Conservation (phyloP, 495 filamentous ascomycete species). For the Talaromyces wortmannii region DNA sequence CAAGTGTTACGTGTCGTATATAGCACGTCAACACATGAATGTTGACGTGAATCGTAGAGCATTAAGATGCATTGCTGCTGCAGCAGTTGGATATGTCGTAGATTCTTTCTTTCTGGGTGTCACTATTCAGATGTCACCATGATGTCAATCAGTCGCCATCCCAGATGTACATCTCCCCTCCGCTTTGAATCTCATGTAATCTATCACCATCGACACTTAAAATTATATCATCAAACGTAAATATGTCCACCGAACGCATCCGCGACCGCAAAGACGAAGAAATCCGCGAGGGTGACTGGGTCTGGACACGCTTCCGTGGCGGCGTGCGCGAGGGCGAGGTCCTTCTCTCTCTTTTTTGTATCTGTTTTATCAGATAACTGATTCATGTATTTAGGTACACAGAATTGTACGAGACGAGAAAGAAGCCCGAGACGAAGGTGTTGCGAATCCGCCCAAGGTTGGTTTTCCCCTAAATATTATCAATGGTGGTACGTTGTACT, state of each 20-base stretch:
- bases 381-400: constrained; percentile 7
- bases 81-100: no score
- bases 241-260: constrained; percentile 9
- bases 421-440: constrained; percentile 9
- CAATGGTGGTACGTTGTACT: background rate
- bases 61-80: no score
- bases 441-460: constrained; percentile 15
- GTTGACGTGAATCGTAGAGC: no score
- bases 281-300: constrained; percentile 12
- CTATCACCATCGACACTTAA: no score
- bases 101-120: no score
- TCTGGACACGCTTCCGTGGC: constrained; percentile 11
- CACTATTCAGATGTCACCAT: no score
- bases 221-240: background rate
- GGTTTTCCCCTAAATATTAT: background rate
- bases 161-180: background rate
- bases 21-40: no score
- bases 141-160: background rate
- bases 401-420: constrained; percentile 14
- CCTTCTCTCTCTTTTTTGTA: background rate
- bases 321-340: constrained; percentile 16
- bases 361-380: background rate
- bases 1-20: no score
- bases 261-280: constrained; percentile 11
- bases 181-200: background rate